These are phyloP conservation scores for Arthrobotrys conoides DNA, from an alignment of 2,329 filamentous ascomycete genomes.

Conservation along the genomic window DNA sequence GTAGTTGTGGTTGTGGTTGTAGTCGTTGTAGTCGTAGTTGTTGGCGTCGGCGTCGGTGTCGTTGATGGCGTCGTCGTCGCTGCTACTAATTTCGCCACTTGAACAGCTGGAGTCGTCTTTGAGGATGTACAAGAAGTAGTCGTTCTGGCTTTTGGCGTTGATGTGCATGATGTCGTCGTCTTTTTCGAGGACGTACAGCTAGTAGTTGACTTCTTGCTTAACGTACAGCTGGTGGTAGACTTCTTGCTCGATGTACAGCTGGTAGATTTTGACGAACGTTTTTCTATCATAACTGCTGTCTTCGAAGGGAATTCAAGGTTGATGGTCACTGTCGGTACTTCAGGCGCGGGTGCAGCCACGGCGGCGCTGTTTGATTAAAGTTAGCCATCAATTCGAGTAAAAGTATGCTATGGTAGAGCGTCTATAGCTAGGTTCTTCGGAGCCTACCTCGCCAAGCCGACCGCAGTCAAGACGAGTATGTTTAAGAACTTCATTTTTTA, in stretches of 20 bases:
- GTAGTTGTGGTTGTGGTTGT: neutral
- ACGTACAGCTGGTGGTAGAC: neutral
- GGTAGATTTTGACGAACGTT: neutral
- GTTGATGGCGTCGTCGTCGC: neutral
- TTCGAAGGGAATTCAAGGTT: neutral
- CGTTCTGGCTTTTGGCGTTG: neutral
- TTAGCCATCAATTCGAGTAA: neutral
- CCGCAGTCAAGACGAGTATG: neutral
- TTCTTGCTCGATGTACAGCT: neutral
- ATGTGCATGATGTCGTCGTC: conserved; percentile 8
- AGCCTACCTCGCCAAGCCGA: conserved; percentile 13
- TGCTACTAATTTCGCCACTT: neutral
- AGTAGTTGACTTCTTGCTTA: neutral
- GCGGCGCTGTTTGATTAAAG: neutral
- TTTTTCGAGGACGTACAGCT: conserved; percentile 1
- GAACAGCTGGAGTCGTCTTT: neutral
- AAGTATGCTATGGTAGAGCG: too few relatives aligned
- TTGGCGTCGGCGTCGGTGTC: neutral
- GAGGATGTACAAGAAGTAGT: neutral
- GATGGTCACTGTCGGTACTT: conserved; percentile 2
- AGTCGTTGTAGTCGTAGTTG: neutral
- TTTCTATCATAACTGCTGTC: conserved; percentile 22
- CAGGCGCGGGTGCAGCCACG: neutral
- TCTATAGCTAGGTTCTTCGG: neutral
- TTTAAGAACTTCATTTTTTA: conserved; percentile 19